Percentiles rank a stretch among this genome's conserved stretches.
phyloP scores from a whole-genome alignment of 306 rosid species.

The Prunus dulcis region DNA sequence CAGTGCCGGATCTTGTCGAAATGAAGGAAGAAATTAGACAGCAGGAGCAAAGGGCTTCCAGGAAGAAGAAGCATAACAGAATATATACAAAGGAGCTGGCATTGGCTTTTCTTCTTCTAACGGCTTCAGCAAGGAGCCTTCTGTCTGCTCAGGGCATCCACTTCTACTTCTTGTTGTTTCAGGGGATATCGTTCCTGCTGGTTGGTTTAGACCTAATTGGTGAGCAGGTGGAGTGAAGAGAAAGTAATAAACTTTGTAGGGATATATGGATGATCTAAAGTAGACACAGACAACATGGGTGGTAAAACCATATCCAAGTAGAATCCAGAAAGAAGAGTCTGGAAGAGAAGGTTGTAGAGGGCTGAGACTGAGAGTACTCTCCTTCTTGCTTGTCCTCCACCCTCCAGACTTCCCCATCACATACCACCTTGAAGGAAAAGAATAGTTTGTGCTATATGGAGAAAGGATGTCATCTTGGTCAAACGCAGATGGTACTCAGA shows the following conservation, averaged over 20 bases:
- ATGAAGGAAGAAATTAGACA: conserved; percentile 60
- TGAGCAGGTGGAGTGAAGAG: conserved; percentile 65
- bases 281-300: conserved; percentile 4
- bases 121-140: conserved; percentile 90
- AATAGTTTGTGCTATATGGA: conserved; percentile 6
- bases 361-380: conserved; percentile 7
- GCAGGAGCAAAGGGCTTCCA: conserved; percentile 39
- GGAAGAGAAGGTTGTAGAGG: conserved; percentile 14
- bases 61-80: conserved; percentile 71
- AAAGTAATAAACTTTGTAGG: conserved; percentile 2
- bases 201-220: conserved; percentile 92
- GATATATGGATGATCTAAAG: neutral
- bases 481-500: conserved; percentile 12
- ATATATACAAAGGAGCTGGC: conserved; percentile 80
- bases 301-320: neutral
- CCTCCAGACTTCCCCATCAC: conserved; percentile 12
- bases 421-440: conserved; percentile 18
- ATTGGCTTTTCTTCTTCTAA: conserved; percentile 74
- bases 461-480: conserved; percentile 8
- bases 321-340: neutral
- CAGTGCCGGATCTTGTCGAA: conserved; percentile 60
- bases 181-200: conserved; percentile 80
- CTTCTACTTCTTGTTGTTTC: conserved; percentile 90
- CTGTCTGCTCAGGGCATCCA: conserved; percentile 96
- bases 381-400: conserved; percentile 13